Percentiles rank a stretch among this genome's conserved stretches.
Evolutionary conservation across 345 rosid genomes (phyloP).

Genomic region (Eucalyptus rudis): DNA sequence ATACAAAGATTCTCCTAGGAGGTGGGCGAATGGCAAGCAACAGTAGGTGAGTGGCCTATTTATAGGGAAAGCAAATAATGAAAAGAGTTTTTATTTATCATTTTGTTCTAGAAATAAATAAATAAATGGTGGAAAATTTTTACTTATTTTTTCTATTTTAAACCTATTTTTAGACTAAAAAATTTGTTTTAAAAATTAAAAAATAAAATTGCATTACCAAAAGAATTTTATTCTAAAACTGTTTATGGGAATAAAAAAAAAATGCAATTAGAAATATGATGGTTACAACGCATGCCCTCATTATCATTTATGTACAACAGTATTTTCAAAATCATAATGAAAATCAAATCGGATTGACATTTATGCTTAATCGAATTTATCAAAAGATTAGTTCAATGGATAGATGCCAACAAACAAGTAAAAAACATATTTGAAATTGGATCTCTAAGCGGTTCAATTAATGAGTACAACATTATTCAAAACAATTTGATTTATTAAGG

Average conservation of each 20-base stretch:
- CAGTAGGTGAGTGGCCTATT: fast-evolving
- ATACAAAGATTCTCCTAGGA: fast-evolving
- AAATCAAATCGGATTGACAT: fast-evolving
- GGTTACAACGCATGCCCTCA: fast-evolving
- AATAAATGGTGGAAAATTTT: fast-evolving
- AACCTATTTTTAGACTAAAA: no score
- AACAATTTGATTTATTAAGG: fast-evolving
- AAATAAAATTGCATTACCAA: fast-evolving
- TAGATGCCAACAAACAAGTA: neutral
- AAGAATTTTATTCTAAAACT: fast-evolving
- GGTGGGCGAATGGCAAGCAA: no score
- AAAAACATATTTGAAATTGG: neutral
- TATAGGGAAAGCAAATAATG: fast-evolving
- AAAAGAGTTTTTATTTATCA: no score
- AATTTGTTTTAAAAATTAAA: fast-evolving
- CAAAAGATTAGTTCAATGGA: neutral
- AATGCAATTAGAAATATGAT: fast-evolving
- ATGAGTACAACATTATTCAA: neutral
- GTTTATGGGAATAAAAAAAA: no score
- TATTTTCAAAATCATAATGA: fast-evolving
- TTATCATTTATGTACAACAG: fast-evolving
- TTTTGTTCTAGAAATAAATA: fast-evolving
- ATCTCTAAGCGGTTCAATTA: neutral
- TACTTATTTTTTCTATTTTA: no score
- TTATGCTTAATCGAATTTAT: neutral